Evolutionary conservation across 768 basidiomycete species (phyloP).

Genomic region (Tubosaeta sp.): DNA sequence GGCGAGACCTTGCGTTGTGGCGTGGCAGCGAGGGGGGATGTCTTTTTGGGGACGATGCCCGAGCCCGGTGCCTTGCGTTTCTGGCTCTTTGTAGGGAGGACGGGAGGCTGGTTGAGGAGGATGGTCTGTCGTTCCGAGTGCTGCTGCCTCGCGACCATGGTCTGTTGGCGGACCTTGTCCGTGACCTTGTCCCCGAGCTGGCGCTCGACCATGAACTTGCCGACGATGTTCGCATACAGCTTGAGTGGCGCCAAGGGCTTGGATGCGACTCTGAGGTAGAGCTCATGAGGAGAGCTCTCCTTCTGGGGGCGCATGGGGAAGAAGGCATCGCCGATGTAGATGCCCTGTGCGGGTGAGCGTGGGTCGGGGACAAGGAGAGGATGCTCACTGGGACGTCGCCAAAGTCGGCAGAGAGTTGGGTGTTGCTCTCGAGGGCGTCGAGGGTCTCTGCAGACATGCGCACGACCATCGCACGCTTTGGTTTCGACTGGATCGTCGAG

Average conservation of each 20-base stretch:
- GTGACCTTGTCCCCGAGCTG: slow-evolving; percentile 46
- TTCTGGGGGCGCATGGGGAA: slow-evolving; percentile 53
- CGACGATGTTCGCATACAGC: slow-evolving; percentile 69
- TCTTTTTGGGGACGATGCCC: slow-evolving; percentile 25
- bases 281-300: slow-evolving; percentile 61
- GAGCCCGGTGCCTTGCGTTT: slow-evolving; percentile 36
- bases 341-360: slow-evolving; percentile 39
- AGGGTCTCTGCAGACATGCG: slow-evolving; percentile 71
- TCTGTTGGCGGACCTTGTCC: slow-evolving; percentile 44
- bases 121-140: slow-evolving; percentile 46
- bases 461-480: slow-evolving; percentile 72
- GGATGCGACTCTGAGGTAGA: slow-evolving; percentile 64
- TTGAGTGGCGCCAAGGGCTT: slow-evolving; percentile 66
- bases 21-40: slow-evolving; percentile 23
- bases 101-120: slow-evolving; percentile 37
- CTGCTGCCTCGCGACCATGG: slow-evolving; percentile 44
- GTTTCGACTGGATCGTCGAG: slow-evolving; percentile 51
- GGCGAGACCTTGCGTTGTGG: slow-evolving; percentile 31
- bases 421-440: slow-evolving; percentile 56
- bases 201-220: slow-evolving; percentile 64
- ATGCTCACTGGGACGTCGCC: slow-evolving; percentile 53
- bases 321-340: slow-evolving; percentile 61
- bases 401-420: slow-evolving; percentile 58
- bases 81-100: slow-evolving; percentile 36
- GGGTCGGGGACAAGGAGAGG: neutral